Percentiles rank a stretch among this genome's conserved stretches.
phyloP scores from a whole-genome alignment of 306 rosid genomes.

The Cucumis hystrix region DNA sequence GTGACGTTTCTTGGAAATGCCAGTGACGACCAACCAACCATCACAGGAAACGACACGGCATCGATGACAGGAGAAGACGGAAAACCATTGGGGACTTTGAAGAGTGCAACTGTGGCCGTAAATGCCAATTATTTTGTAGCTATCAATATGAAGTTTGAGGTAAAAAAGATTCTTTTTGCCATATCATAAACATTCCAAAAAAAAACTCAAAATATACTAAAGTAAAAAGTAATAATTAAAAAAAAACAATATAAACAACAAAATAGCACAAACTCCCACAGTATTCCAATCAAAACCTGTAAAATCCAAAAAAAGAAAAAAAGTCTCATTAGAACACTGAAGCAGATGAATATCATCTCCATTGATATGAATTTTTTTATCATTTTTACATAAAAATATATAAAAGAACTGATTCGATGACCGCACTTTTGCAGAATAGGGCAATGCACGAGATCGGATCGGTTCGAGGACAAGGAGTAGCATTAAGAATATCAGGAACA shows the following conservation, averaged over 20 bases:
- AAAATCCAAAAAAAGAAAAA: too few species aligned
- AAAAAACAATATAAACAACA: background rate
- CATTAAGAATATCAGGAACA: slow-evolving; percentile 47
- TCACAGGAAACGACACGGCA: slow-evolving; percentile 60
- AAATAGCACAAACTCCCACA: background rate
- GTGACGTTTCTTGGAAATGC: slow-evolving; percentile 44
- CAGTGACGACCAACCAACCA: slow-evolving; percentile 27
- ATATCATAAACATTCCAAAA: background rate
- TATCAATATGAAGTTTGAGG: slow-evolving; percentile 62
- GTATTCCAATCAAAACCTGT: background rate
- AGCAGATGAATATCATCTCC: too few species aligned
- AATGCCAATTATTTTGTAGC: slow-evolving; percentile 55
- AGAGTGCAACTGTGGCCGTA: slow-evolving; percentile 55
- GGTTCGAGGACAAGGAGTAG: slow-evolving; percentile 46
- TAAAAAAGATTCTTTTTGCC: slow-evolving; percentile 13
- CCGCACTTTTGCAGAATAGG: slow-evolving; percentile 25
- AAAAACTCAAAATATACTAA: background rate
- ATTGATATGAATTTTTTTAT: background rate
- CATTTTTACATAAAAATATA: too few species aligned
- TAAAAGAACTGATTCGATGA: too few species aligned
- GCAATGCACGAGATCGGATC: slow-evolving; percentile 33
- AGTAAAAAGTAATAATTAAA: too few species aligned
- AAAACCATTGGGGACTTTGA: slow-evolving; percentile 31
- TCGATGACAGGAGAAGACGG: slow-evolving; percentile 25
- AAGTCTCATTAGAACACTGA: too few species aligned